These are phyloP conservation scores for Suillus bovinus DNA, from an alignment of 768 basidiomycete genomes.

Conservation along the genomic window DNA sequence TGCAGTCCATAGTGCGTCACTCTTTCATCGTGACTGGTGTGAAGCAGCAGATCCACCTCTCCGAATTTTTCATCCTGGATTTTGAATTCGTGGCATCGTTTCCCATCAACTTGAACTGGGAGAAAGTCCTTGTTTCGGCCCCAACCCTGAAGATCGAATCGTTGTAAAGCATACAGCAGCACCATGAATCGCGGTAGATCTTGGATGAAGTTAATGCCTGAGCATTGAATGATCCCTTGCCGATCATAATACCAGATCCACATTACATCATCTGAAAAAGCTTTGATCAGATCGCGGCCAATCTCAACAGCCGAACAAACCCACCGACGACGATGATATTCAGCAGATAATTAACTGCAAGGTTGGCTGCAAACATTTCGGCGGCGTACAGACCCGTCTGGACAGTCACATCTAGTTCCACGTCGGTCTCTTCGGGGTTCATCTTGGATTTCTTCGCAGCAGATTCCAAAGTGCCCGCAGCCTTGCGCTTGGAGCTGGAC, in stretches of 20 bases:
- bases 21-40: not conserved
- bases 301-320: not conserved
- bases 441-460: not conserved
- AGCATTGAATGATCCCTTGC: conserved; percentile 1
- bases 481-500: not conserved
- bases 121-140: not conserved
- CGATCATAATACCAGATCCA: conserved; percentile 5
- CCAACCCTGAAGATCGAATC: not conserved
- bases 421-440: not conserved
- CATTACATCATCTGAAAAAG: not conserved
- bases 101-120: not conserved
- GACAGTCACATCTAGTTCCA: not conserved
- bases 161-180: conserved; percentile 1
- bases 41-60: not conserved
- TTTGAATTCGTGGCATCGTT: not conserved
- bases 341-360: not conserved
- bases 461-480: not conserved
- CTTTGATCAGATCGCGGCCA: not conserved
- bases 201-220: conserved; percentile 2
- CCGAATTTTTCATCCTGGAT: not conserved
- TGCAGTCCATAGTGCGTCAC: not conserved
- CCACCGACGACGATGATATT: not conserved
- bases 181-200: conserved; percentile 10
- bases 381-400: not conserved
- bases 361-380: conserved; percentile 7